These are phyloP conservation scores for Nyssa sinensis DNA, from an alignment of 148 eudicot species.

Conservation along the genomic window DNA sequence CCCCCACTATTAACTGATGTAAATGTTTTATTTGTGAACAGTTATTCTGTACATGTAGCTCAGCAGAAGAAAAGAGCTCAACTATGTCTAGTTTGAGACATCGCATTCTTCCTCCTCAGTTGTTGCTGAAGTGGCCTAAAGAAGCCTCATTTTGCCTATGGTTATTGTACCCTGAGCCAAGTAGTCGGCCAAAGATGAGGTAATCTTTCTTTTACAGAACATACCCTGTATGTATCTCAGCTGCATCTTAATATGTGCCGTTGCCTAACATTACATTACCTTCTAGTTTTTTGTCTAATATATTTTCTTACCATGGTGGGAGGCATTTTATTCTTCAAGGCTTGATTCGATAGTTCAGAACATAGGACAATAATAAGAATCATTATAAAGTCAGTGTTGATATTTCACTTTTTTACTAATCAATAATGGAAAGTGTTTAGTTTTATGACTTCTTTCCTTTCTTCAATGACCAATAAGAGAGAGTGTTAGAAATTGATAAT, in stretches of 20 bases:
- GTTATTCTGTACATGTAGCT: conserved; percentile 80
- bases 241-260: background rate
- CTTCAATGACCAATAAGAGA: too few species aligned
- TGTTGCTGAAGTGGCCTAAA: conserved; percentile 92
- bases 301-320: background rate
- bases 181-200: conserved; percentile 84
- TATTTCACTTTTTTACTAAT: background rate
- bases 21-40: conserved; percentile 32
- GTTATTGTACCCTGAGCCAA: conserved; percentile 92
- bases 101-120: conserved; percentile 93
- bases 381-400: background rate
- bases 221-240: conserved; percentile 1
- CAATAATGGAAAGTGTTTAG: background rate
- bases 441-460: background rate
- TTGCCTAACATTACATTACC: background rate
- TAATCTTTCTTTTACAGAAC: conserved; percentile 21
- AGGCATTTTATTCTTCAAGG: background rate
- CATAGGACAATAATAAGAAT: background rate
- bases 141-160: conserved; percentile 98
- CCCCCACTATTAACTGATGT: conserved; percentile 9
- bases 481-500: background rate
- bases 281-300: background rate
- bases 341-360: background rate
- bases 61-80: conserved; percentile 78
- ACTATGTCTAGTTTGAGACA: conserved; percentile 90